Evolutionary conservation across 192 early-diverging fungal species (phyloP).

Genomic region (Coemansia sp.): DNA sequence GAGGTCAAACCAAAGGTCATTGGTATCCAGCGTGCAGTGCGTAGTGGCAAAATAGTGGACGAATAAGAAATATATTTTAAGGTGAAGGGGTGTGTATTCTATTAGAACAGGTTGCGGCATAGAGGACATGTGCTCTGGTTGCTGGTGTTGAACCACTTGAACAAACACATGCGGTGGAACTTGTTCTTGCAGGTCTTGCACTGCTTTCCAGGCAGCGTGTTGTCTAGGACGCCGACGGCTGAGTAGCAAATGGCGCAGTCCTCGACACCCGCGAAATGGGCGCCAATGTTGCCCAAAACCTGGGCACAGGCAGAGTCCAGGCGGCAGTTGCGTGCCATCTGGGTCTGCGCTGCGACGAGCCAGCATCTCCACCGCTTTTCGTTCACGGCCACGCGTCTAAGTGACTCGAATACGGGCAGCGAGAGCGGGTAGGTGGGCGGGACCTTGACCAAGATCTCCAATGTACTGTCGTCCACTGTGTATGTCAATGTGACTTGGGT

Average conservation of each 20-base stretch:
- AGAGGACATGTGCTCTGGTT: conserved; percentile 75
- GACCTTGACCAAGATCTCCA: conserved; percentile 57
- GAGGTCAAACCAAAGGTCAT: neutral
- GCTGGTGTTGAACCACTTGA: conserved; percentile 81
- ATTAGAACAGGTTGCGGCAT: conserved; percentile 62
- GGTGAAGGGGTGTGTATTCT: neutral
- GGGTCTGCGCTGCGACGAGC: conserved; percentile 53
- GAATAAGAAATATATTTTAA: neutral
- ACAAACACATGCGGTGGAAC: conserved; percentile 94
- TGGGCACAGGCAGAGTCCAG: conserved; percentile 79
- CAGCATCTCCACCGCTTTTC: conserved; percentile 61
- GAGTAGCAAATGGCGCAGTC: conserved; percentile 99
- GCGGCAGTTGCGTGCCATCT: conserved; percentile 76
- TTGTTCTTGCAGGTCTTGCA: conserved; percentile 94
- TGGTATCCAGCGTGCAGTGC: conserved; percentile 24
- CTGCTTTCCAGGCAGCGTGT: conserved; percentile 83
- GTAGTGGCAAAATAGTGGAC: conserved; percentile 10
- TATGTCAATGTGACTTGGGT: conserved; percentile 37
- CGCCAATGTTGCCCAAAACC: conserved; percentile 83
- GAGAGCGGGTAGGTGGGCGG: conserved; percentile 55
- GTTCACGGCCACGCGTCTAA: conserved; percentile 49
- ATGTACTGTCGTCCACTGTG: conserved; percentile 50
- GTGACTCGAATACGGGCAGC: conserved; percentile 40
- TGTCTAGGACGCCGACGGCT: conserved; percentile 86
- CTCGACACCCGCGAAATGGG: conserved; percentile 96